These are phyloP conservation scores for Chiua virens DNA, from an alignment of 768 basidiomycete species.

Conservation along the genomic window DNA sequence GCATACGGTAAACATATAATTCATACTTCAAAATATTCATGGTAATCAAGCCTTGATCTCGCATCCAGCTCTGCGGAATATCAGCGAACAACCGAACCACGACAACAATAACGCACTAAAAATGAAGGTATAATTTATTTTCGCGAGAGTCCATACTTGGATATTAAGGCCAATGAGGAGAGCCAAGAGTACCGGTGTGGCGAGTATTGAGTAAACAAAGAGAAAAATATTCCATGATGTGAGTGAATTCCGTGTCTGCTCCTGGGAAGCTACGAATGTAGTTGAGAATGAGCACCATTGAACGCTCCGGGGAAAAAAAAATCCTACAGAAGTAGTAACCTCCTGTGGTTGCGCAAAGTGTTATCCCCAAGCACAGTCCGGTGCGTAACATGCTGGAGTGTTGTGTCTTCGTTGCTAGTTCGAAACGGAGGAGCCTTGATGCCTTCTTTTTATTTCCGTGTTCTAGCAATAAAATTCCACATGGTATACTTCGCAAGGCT, in stretches of 20 bases:
- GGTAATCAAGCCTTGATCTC: constrained; percentile 70
- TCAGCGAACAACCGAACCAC: constrained; percentile 2
- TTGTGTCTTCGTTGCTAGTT: constrained; percentile 51
- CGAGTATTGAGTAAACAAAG: constrained; percentile 72
- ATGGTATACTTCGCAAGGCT: background rate
- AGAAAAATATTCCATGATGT: constrained; percentile 75
- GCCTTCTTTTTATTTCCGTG: constrained; percentile 82
- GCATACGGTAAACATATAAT: constrained; percentile 3
- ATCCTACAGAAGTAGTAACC: constrained; percentile 60
- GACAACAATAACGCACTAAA: constrained; percentile 53
- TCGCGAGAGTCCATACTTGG: constrained; percentile 66
- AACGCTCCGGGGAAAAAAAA: background rate
- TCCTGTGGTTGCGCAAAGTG: constrained; percentile 62
- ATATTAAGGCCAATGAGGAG: constrained; percentile 84
- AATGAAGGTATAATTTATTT: constrained; percentile 94
- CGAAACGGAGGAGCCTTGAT: constrained; percentile 59
- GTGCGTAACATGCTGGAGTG: constrained; percentile 74
- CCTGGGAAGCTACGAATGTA: constrained; percentile 49
- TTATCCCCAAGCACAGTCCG: constrained; percentile 70
- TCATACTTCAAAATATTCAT: constrained; percentile 70
- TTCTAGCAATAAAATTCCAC: constrained; percentile 31
- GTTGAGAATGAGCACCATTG: background rate
- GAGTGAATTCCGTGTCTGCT: constrained; percentile 50
- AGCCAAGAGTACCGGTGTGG: constrained; percentile 73
- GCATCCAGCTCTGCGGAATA: constrained; percentile 60